Conservation (phyloP, 805 yeast genomes). For the Yarrowia porcina region DNA sequence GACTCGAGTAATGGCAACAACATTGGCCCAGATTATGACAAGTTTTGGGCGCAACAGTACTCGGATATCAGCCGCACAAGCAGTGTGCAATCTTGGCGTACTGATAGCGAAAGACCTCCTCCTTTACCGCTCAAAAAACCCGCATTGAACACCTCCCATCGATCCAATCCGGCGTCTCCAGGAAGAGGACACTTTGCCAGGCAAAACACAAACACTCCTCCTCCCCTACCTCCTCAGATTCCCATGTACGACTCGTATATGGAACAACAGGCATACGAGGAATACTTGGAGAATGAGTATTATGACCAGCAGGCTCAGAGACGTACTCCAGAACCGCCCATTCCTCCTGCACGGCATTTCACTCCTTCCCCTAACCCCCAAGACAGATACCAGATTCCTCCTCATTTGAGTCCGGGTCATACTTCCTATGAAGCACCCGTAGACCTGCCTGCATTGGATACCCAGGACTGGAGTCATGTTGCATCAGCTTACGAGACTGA, state of each 20-base stretch:
- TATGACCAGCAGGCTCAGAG: too few relatives aligned
- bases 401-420: background rate
- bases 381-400: slow-evolving; percentile 4
- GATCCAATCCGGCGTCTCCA: background rate
- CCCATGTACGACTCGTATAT: slow-evolving; percentile 2
- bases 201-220: background rate
- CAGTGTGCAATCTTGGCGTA: slow-evolving; percentile 8
- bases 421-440: background rate
- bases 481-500: slow-evolving; percentile 6
- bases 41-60: slow-evolving; percentile 7
- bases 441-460: background rate
- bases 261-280: background rate
- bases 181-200: background rate
- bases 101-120: slow-evolving; percentile 7
- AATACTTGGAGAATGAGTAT: background rate
- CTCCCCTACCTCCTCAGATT: slow-evolving; percentile 1
- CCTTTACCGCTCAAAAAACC: slow-evolving; percentile 17
- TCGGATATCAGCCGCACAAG: background rate
- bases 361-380: background rate
- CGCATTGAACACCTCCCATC: slow-evolving; percentile 8
- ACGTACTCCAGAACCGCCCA: background rate
- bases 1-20: background rate
- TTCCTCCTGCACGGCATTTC: background rate
- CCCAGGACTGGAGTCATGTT: slow-evolving; percentile 12
- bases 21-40: background rate